A percentile compares a stretch with the other conserved stretches of the same genome.
Conservation (phyloP, 192 early-diverging fungal genomes). For the Endogone sp. region DNA sequence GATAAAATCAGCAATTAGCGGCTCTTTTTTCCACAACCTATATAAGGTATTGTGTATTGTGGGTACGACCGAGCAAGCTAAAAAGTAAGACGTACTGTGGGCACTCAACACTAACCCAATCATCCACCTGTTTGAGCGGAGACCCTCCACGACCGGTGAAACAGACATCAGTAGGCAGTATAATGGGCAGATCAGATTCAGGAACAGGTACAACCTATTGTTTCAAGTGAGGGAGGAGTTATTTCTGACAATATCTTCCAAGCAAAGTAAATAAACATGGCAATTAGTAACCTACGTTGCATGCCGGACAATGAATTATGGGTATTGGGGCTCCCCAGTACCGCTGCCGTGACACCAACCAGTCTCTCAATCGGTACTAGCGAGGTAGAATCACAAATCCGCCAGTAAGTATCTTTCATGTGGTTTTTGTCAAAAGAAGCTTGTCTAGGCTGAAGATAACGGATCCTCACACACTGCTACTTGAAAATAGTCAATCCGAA, state of each 20-base stretch:
- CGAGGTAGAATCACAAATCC: too few species aligned
- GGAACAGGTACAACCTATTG: slow-evolving; percentile 76
- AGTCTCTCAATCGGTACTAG: slow-evolving; percentile 85
- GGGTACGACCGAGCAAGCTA: neutral
- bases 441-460: too few species aligned
- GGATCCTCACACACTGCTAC: too few species aligned
- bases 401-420: too few species aligned
- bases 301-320: slow-evolving; percentile 80
- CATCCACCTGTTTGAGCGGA: slow-evolving; percentile 54
- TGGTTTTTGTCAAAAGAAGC: too few species aligned
- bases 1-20: neutral
- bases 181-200: slow-evolving; percentile 70
- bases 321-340: slow-evolving; percentile 98
- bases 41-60: neutral
- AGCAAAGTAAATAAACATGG: too few species aligned
- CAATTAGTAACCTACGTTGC: slow-evolving; percentile 59
- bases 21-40: neutral
- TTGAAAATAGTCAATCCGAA: too few species aligned
- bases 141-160: slow-evolving; percentile 67
- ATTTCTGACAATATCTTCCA: neutral
- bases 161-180: slow-evolving; percentile 54
- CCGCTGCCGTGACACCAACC: slow-evolving; percentile 92
- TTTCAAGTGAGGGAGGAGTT: neutral
- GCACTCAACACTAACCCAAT: slow-evolving; percentile 75
- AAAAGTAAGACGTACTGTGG: slow-evolving; percentile 53